Conservation (phyloP, 2,329 filamentous ascomycete species). For the Epichloe brachyelytri region DNA sequence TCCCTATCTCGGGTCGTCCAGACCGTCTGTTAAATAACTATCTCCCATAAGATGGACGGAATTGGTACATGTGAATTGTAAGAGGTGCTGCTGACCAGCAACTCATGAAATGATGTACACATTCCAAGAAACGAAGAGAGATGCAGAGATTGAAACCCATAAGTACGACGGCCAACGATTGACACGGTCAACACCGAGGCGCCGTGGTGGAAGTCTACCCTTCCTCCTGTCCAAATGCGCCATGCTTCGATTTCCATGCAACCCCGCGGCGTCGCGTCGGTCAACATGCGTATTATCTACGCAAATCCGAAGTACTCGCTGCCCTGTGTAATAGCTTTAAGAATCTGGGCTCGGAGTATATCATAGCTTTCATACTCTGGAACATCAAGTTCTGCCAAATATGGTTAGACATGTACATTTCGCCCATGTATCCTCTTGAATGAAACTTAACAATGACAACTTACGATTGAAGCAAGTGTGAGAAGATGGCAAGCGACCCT, state of each 20-base stretch:
- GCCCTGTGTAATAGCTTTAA: constrained; percentile 94
- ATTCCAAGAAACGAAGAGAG: background rate
- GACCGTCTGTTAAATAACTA: background rate
- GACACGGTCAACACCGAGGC: constrained; percentile 4
- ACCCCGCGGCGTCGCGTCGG: background rate
- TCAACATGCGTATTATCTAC: constrained; percentile 31
- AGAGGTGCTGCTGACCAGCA: background rate
- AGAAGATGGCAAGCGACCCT: constrained; percentile 86
- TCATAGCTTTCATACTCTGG: constrained; percentile 98
- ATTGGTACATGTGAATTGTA: background rate
- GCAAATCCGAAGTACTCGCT: constrained; percentile 98
- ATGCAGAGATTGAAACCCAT: background rate
- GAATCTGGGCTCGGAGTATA: constrained; percentile 68
- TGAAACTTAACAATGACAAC: constrained; percentile 30
- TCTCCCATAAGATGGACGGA: background rate
- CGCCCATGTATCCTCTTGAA: background rate
- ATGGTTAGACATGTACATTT: background rate
- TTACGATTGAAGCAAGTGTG: constrained; percentile 99
- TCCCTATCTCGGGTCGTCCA: constrained; percentile 7
- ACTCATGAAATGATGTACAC: background rate
- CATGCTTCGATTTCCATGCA: background rate
- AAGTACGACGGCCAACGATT: background rate
- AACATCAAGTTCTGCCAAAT: constrained; percentile 74
- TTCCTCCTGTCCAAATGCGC: background rate
- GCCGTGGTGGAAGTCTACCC: constrained; percentile 1